Conservation (phyloP, 345 rosid species). For the Lepidium sativum region DNA sequence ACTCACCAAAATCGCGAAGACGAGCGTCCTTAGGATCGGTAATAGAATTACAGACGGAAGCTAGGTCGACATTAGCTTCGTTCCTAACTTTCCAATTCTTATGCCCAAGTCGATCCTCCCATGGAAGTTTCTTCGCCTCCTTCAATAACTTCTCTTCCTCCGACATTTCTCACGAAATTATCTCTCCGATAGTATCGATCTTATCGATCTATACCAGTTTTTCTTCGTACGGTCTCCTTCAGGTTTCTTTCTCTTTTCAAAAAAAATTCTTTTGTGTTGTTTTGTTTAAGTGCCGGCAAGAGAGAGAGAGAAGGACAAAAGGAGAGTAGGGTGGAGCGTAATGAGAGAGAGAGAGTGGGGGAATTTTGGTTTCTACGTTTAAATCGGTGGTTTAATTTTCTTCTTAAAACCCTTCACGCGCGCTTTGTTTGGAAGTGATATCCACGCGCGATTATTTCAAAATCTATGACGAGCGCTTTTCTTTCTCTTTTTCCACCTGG, state of each 20-base stretch:
- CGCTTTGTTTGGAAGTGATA: not conserved
- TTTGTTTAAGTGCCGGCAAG: slow-evolving; percentile 40
- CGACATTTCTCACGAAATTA: slow-evolving; percentile 45
- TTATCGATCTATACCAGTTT: slow-evolving; percentile 15
- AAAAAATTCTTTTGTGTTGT: too few species aligned
- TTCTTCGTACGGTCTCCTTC: slow-evolving; percentile 2
- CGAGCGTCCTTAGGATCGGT: slow-evolving; percentile 93
- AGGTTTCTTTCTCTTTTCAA: slow-evolving; percentile 22
- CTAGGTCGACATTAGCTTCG: slow-evolving; percentile 91
- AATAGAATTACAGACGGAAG: slow-evolving; percentile 75
- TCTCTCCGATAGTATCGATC: not conserved
- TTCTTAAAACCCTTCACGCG: slow-evolving; percentile 16
- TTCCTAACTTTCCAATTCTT: slow-evolving; percentile 98
- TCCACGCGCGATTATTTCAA: slow-evolving; percentile 17
- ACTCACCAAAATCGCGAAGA: slow-evolving; percentile 86
- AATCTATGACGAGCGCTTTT: slow-evolving; percentile 16
- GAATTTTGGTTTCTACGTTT: slow-evolving; percentile 55
- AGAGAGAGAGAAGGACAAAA: slow-evolving; percentile 31
- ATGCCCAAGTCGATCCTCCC: slow-evolving; percentile 96
- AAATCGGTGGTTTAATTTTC: slow-evolving; percentile 16
- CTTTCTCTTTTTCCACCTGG: not conserved
- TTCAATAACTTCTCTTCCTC: slow-evolving; percentile 90
- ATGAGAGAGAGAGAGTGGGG: slow-evolving; percentile 35
- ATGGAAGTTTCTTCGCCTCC: slow-evolving; percentile 97
- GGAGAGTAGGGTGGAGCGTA: slow-evolving; percentile 25